These are phyloP conservation scores for Mycena polygramma DNA, from an alignment of 768 basidiomycete genomes.

Conservation along the genomic window DNA sequence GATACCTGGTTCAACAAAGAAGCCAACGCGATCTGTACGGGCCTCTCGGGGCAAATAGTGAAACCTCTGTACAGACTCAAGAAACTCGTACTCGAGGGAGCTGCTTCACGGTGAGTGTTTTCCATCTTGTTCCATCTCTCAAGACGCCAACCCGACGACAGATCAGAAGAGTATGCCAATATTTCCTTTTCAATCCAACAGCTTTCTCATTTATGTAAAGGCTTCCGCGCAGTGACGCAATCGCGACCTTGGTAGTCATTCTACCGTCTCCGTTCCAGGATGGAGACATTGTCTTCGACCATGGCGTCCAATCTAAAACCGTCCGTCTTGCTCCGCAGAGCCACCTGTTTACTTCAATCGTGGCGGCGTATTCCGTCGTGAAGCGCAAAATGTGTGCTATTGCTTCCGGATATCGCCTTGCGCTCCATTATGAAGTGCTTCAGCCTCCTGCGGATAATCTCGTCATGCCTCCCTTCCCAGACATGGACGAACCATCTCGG, in stretches of 20 bases:
- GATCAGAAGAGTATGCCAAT: background rate
- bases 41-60: background rate
- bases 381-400: background rate
- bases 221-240: background rate
- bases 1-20: constrained; percentile 5
- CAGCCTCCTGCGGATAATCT: background rate
- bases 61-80: background rate
- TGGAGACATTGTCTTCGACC: constrained; percentile 9
- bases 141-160: background rate
- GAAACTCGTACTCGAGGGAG: constrained; percentile 10
- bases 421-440: constrained; percentile 5
- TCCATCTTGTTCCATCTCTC: too few species aligned
- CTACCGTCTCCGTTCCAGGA: background rate
- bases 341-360: constrained; percentile 7
- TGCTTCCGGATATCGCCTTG: constrained; percentile 13
- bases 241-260: constrained; percentile 8
- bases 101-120: background rate
- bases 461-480: background rate
- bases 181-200: background rate
- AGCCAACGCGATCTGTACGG: background rate
- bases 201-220: background rate
- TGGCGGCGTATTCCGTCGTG: constrained; percentile 1
- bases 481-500: background rate
- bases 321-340: constrained; percentile 6
- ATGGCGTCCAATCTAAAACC: constrained; percentile 9